These are phyloP conservation scores for Coleophoma cylindrospora DNA, from an alignment of 2,329 filamentous ascomycete species.

Conservation along the genomic window DNA sequence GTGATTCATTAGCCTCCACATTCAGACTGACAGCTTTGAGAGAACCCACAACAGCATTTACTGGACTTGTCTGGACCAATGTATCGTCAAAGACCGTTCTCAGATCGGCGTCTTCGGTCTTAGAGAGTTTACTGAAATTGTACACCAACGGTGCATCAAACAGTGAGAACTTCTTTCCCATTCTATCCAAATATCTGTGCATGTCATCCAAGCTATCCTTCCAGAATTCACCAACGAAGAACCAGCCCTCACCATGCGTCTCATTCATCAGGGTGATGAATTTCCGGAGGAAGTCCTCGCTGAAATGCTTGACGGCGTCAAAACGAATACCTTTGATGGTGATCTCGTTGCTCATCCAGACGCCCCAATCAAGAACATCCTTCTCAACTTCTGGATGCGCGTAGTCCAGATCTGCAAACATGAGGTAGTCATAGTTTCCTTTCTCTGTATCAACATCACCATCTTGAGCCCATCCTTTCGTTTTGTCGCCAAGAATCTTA, in stretches of 20 bases:
- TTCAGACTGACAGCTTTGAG: not conserved
- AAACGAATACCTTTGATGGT: conserved; percentile 62
- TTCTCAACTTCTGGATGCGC: conserved; percentile 54
- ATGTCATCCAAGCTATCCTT: conserved; percentile 50
- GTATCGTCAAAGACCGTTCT: conserved; percentile 58
- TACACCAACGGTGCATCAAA: conserved; percentile 67
- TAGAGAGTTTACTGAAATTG: conserved; percentile 59
- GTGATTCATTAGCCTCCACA: not conserved
- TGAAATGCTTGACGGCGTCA: conserved; percentile 71
- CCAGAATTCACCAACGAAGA: conserved; percentile 70
- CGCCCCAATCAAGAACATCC: conserved; percentile 63
- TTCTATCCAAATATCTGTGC: conserved; percentile 49
- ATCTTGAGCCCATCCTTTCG: conserved; percentile 58
- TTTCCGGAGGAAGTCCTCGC: conserved; percentile 58
- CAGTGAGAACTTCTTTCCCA: conserved; percentile 53
- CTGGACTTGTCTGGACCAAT: conserved; percentile 47
- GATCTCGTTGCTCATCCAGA: conserved; percentile 59
- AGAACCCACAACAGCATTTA: conserved; percentile 49
- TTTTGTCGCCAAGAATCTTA: conserved; percentile 53
- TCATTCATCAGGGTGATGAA: conserved; percentile 55
- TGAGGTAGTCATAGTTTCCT: conserved; percentile 67
- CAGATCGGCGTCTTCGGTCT: conserved; percentile 51
- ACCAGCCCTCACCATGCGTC: conserved; percentile 46
- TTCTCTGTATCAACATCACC: conserved; percentile 54
- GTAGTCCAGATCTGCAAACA: conserved; percentile 70